A percentile compares a stretch with the other conserved stretches of the same genome.
Evolutionary conservation across 129 eudicot species (phyloP).

Genomic region (Mikania micrantha): DNA sequence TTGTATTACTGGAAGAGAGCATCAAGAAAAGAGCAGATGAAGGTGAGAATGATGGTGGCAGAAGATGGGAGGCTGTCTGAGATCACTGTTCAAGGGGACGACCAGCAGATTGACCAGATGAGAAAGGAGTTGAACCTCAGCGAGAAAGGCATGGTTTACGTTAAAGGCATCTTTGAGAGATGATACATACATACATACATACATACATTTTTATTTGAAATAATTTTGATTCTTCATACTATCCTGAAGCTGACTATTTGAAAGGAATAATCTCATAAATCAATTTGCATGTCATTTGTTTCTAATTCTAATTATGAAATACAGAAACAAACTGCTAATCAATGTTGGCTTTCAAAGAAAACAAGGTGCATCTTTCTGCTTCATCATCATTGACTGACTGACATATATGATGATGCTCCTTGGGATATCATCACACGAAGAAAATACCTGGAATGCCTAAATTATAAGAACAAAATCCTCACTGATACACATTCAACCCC

Average conservation of each 20-base stretch:
- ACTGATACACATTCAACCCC: too few relatives aligned
- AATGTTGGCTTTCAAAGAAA: constrained; percentile 72
- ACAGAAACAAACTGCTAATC: too few relatives aligned
- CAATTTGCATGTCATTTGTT: not conserved
- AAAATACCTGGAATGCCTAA: constrained; percentile 84
- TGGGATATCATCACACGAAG: constrained; percentile 91
- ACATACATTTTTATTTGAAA: too few relatives aligned
- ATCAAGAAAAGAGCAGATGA: constrained; percentile 81
- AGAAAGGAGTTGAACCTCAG: constrained; percentile 72
- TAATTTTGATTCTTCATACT: too few relatives aligned
- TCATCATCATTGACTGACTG: constrained; percentile 83
- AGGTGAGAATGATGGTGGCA: constrained; percentile 72
- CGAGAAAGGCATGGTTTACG: constrained; percentile 94
- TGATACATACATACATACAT: too few relatives aligned
- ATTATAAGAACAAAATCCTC: constrained; percentile 1
- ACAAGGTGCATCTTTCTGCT: constrained; percentile 75
- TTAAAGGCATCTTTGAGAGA: constrained; percentile 84
- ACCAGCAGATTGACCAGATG: constrained; percentile 85
- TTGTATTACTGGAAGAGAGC: constrained; percentile 85
- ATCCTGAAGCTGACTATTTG: too few relatives aligned
- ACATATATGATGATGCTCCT: constrained; percentile 94
- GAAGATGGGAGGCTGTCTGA: constrained; percentile 78
- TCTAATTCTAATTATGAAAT: not conserved
- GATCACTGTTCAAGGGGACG: constrained; percentile 88
- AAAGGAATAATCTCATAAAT: too few relatives aligned